Evolutionary conservation across 768 basidiomycete genomes (phyloP).

Genomic region (Termitomyces eurrhizus): DNA sequence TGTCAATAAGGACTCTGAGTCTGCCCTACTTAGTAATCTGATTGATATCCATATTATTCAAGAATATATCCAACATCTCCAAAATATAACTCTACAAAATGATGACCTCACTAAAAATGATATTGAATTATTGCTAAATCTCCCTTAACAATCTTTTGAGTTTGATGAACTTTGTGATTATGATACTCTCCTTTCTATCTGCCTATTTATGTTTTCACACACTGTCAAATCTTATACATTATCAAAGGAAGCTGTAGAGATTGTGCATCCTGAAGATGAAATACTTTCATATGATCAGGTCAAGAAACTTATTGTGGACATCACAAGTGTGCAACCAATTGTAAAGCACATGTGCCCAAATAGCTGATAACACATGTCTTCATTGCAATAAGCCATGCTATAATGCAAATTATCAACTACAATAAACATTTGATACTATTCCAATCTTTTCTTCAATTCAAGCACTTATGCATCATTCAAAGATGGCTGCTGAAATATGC

Average conservation of each 20-base stretch:
- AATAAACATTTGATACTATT: background rate
- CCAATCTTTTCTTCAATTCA: constrained; percentile 3
- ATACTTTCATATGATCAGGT: constrained; percentile 2
- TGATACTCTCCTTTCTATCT: background rate
- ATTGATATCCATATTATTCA: background rate
- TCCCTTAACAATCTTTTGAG: background rate
- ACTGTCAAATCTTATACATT: background rate
- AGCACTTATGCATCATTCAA: background rate
- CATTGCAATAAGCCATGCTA: constrained; percentile 17
- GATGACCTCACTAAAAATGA: background rate
- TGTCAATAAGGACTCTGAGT: background rate
- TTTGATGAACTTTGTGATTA: background rate
- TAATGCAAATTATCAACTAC: background rate
- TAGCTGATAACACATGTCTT: constrained; percentile 28
- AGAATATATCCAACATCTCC: background rate
- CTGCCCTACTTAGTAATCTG: background rate
- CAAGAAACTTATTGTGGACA: constrained; percentile 8
- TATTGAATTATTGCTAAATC: background rate
- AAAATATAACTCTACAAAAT: background rate
- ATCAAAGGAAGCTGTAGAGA: background rate
- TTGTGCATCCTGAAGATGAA: background rate
- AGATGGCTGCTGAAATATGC: background rate
- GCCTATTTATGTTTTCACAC: background rate
- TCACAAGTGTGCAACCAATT: constrained; percentile 29
- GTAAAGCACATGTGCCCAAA: constrained; percentile 35